Evolutionary conservation across 371 early-diverging fungal species (phyloP).

Genomic region (Saksenaea vasiformis): DNA sequence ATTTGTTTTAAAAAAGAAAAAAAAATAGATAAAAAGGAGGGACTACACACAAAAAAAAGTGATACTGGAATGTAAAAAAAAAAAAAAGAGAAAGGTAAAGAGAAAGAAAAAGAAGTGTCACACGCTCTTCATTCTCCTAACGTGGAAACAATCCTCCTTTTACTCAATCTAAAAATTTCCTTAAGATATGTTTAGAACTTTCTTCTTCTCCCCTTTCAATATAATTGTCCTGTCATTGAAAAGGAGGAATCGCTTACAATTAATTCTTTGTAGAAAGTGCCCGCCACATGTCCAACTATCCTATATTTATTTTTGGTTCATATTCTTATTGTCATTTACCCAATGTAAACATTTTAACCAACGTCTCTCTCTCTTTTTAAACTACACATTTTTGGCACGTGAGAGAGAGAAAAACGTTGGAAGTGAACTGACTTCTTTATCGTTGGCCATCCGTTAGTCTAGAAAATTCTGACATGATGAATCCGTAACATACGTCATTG

Average conservation of each 20-base stretch:
- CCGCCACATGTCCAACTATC: too few species aligned
- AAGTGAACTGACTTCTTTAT: too few species aligned
- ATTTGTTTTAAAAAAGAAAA: slow-evolving; percentile 12
- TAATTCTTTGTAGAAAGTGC: too few species aligned
- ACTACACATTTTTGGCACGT: too few species aligned
- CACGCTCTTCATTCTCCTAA: slow-evolving; percentile 5
- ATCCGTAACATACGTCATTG: too few species aligned
- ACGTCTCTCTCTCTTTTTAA: too few species aligned
- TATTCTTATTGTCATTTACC: too few species aligned
- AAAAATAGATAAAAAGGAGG: slow-evolving; percentile 8
- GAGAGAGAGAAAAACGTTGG: too few species aligned
- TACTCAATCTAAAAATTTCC: neutral
- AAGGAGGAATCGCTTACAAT: neutral
- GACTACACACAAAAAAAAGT: neutral
- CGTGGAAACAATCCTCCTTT: slow-evolving; percentile 4
- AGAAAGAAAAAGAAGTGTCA: slow-evolving; percentile 11
- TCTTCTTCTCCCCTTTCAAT: neutral
- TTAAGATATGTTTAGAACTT: slow-evolving; percentile 2
- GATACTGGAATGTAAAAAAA: neutral
- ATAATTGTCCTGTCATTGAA: neutral
- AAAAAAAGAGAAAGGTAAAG: slow-evolving; percentile 7
- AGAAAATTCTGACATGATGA: too few species aligned
- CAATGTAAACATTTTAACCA: too few species aligned
- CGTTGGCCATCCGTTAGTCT: too few species aligned
- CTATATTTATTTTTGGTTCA: too few species aligned